Percentiles rank a stretch among this genome's conserved stretches.
phyloP scores from a whole-genome alignment of 768 basidiomycete genomes.

The Dacryopinax primogenitus region DNA sequence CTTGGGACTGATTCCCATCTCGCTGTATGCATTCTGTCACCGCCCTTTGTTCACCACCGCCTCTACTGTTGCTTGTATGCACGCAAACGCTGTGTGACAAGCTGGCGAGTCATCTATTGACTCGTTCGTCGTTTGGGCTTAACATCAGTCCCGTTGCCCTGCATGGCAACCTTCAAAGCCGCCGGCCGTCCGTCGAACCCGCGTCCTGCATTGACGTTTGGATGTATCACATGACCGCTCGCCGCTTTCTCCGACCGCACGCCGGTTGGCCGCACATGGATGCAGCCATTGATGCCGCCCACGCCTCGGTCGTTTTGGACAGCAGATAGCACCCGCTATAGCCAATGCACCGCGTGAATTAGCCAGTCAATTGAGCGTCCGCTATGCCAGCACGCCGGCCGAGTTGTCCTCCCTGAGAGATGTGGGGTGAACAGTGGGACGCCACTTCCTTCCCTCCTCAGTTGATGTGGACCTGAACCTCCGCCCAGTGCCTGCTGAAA shows the following conservation, averaged over 20 bases:
- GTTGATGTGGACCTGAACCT: background rate
- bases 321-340: slow-evolving; percentile 1
- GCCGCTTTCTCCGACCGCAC: background rate
- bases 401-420: background rate
- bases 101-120: background rate
- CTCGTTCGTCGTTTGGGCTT: background rate
- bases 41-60: background rate
- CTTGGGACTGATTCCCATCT: background rate
- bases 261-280: background rate
- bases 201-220: background rate
- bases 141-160: background rate
- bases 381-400: background rate
- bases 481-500: background rate
- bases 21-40: background rate
- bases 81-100: slow-evolving; percentile 1
- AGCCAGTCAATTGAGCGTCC: background rate
- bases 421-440: background rate
- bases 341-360: background rate
- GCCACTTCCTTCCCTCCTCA: background rate
- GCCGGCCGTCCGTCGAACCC: slow-evolving; percentile 8
- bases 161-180: background rate
- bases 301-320: background rate
- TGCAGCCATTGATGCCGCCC: slow-evolving; percentile 4
- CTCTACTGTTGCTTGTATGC: background rate
- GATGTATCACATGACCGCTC: background rate